phyloP scores from a whole-genome alignment of 768 basidiomycete species.

The Kwoniella newhampshirensis region DNA sequence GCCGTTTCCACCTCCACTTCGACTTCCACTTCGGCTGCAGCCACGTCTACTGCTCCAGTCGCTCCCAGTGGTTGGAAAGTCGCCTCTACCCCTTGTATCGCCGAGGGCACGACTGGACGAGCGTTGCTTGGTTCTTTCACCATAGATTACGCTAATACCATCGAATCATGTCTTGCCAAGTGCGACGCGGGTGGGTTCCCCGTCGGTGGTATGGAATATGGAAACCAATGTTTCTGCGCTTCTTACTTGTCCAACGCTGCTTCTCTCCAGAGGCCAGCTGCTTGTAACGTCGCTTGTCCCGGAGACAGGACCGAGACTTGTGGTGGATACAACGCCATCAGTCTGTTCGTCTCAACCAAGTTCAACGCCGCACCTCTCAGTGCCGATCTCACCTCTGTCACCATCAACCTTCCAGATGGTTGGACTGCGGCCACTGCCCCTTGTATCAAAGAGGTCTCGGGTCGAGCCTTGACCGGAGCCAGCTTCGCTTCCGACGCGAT shows the following conservation, averaged over 20 bases:
- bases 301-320: slow-evolving; percentile 20
- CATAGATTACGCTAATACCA: slow-evolving; percentile 19
- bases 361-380: slow-evolving; percentile 17
- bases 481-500: slow-evolving; percentile 25
- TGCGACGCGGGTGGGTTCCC: slow-evolving; percentile 23
- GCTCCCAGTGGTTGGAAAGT: slow-evolving; percentile 20
- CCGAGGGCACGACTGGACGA: slow-evolving; percentile 24
- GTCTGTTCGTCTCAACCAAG: slow-evolving; percentile 22
- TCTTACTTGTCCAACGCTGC: slow-evolving; percentile 60
- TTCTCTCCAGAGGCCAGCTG: slow-evolving; percentile 9
- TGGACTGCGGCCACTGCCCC: slow-evolving; percentile 18
- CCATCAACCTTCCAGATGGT: slow-evolving; percentile 27
- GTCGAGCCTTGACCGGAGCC: slow-evolving; percentile 35
- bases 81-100: slow-evolving; percentile 26
- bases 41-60: slow-evolving; percentile 11
- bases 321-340: slow-evolving; percentile 26
- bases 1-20: slow-evolving; percentile 9
- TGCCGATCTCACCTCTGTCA: slow-evolving; percentile 14
- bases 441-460: slow-evolving; percentile 33
- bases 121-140: slow-evolving; percentile 19
- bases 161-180: slow-evolving; percentile 18
- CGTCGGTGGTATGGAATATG: slow-evolving; percentile 37
- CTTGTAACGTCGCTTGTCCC: slow-evolving; percentile 26
- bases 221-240: slow-evolving; percentile 57
- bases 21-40: slow-evolving; percentile 21